Conservation (phyloP, 2,329 filamentous ascomycete genomes). For the Beauveria bassiana region DNA sequence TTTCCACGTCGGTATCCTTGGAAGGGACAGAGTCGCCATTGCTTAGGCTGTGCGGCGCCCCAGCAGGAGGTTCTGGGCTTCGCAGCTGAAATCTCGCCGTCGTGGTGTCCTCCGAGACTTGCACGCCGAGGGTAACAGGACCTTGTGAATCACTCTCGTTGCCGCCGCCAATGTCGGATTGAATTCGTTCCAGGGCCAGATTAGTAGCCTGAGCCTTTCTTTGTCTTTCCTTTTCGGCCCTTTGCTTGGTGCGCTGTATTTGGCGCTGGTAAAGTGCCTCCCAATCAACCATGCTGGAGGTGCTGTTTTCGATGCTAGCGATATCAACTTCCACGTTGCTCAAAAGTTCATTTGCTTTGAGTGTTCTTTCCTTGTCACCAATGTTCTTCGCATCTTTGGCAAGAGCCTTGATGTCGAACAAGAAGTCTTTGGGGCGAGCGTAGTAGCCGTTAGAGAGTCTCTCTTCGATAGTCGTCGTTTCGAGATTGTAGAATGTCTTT, state of each 20-base stretch:
- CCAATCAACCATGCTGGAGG: conserved; percentile 60
- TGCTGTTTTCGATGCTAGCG: conserved; percentile 62
- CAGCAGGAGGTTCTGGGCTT: conserved; percentile 35
- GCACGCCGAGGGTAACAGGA: conserved; percentile 55
- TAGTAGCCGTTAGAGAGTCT: conserved; percentile 97
- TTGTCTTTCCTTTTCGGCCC: conserved; percentile 54
- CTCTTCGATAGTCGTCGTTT: conserved; percentile 88
- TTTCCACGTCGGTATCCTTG: conserved; percentile 49
- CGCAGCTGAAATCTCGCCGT: conserved; percentile 48
- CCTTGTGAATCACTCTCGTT: conserved; percentile 49
- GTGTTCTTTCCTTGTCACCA: conserved; percentile 72
- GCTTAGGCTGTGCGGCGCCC: conserved; percentile 33
- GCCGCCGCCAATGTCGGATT: conserved; percentile 41
- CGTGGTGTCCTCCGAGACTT: conserved; percentile 46
- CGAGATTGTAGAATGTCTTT: conserved; percentile 93
- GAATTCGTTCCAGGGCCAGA: conserved; percentile 33
- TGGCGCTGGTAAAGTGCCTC: conserved; percentile 74
- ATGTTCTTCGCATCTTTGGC: conserved; percentile 76
- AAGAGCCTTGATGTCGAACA: conserved; percentile 77
- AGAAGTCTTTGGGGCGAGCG: conserved; percentile 79
- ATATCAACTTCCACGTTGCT: conserved; percentile 95
- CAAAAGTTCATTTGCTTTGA: conserved; percentile 86
- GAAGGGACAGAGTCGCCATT: conserved; percentile 50
- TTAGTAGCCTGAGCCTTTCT: conserved; percentile 53
- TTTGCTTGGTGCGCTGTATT: conserved; percentile 52